Evolutionary conservation across 257 asterid genomes (phyloP), one percentile per base, ranked within the genome.

Genomic region (Nicotiana paniculata): DNA sequence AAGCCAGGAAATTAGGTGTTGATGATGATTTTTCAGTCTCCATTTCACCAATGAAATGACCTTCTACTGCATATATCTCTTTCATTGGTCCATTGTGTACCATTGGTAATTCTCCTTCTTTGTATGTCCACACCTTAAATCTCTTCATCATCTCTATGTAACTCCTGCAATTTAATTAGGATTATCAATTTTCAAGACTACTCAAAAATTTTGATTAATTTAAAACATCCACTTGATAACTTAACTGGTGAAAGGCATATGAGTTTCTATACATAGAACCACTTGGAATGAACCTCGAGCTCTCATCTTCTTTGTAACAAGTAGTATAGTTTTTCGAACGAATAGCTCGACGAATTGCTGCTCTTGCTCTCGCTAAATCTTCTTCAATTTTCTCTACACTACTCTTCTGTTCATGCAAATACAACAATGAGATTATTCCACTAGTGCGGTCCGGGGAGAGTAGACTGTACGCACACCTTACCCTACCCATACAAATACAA

Each of bases 231-330:
- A 21, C 24, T 21, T 21, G 24, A 21, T 21, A 21, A 28, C 83
- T 68, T 65, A 81, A 84, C 86, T 84, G 86, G 69, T 80, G 86
- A 77, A 84, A 84, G 58, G 86, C 86, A 55, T 48, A 84, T 43
- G 86, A 57, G 53, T 63, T 75, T 62, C 86, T 80, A 59, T 84
- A 84, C 6, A 84, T 32, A 37, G 86, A 84, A 12, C 84, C 86
- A 30, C 57, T 80, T 5, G 86, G 86, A 84, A 84, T 64, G 69
- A 80, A 84, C 15, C 4, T 10, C 26, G 70, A 84, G 9, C 4
- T 10, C 26, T 80, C 53, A n/a, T 74, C 77, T 70, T 70, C 77
- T 46, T 61, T 62, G 51, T 70, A 35, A 33, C 54, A 61, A 4
- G 63, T 24, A 33, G 63, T 24, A 33, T 72, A 80, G 0, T 33